Base-by-base conservation (phyloP, 202 grass and related monocot species). In the Panicum hallii region DNA sequence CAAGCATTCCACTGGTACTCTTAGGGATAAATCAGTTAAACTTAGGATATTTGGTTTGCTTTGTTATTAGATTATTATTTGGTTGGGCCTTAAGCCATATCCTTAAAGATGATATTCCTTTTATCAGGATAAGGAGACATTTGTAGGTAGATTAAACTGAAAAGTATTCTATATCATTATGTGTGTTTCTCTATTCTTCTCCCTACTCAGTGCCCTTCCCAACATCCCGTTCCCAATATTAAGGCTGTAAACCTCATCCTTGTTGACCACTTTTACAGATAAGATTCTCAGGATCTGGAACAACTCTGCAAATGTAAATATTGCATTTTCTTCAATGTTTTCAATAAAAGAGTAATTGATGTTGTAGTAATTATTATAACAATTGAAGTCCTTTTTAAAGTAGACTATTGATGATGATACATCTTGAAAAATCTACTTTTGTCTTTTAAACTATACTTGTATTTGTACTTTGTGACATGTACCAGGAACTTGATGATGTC, bases 401-500 rank as follows among this genome's bases (percentile, higher is more conserved):
- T 28, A 28, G 48, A 28, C 57, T 26, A 26, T 36, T 20, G 15
- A 52, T 73, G 32, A 19, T 3, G 13, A 17, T 54, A 1, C 62
- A 26, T 74, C 49, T 56, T 54, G 11, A n/a, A 12, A 11, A 63
- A 73, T 53, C 15, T 40, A 16, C 4, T 34, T 80, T 76, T 23
- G 46, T 6, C 9, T 5, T 55, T n/a, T 38, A 32, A 42, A 5
- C 36, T 32, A 32, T 50, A 49, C 20, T 9, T 22, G 23, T 2
- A 62, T 62, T 62, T 1, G 2, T 62, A 63, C 26, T 30, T 63
- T 32, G 23, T 45, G 45, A 36, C 78, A 66, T 74, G 61, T 87
- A 57, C 54, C 79, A 98, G 95, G 95, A 98, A 62, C 85, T 99
- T 40, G 96, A 94, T 89, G 45, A 92, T 82, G 82, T 99, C 15